phyloP scores from a whole-genome alignment of 2,329 filamentous ascomycete genomes.

The Fusarium goolgardi region DNA sequence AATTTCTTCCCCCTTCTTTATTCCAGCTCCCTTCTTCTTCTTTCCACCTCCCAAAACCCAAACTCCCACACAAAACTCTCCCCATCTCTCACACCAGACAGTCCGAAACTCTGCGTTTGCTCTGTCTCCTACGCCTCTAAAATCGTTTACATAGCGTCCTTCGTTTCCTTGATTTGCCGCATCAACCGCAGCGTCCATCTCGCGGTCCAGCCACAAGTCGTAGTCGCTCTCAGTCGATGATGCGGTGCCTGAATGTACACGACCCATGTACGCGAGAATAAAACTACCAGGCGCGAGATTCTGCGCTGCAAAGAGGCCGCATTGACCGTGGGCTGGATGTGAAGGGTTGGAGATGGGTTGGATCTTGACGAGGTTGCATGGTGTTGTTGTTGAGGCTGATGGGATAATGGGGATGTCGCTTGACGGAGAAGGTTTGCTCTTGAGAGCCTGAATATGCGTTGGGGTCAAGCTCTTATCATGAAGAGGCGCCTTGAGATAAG shows the following conservation, averaged over 20 bases:
- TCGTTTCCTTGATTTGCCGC: conserved; percentile 70
- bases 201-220: conserved; percentile 72
- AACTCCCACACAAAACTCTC: conserved; percentile 67
- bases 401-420: conserved; percentile 42
- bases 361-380: conserved; percentile 65
- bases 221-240: conserved; percentile 61
- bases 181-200: conserved; percentile 68
- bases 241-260: conserved; percentile 60
- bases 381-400: conserved; percentile 54
- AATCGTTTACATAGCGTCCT: conserved; percentile 75
- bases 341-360: conserved; percentile 60
- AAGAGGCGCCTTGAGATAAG: conserved; percentile 64
- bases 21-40: conserved; percentile 49
- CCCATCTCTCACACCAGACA: conserved; percentile 65
- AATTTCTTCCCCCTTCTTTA: conserved; percentile 72
- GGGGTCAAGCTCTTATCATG: conserved; percentile 60
- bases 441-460: conserved; percentile 56
- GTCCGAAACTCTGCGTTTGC: conserved; percentile 70
- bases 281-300: conserved; percentile 65
- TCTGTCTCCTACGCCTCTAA: conserved; percentile 65
- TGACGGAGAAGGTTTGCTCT: conserved; percentile 45
- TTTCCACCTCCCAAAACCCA: conserved; percentile 59
- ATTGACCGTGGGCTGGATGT: conserved; percentile 70
- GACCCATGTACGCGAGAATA: conserved; percentile 71
- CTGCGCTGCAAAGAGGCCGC: conserved; percentile 69